These are phyloP conservation scores for Pochonia chlamydosporia DNA, from an alignment of 2,329 filamentous ascomycete genomes.

Conservation along the genomic window DNA sequence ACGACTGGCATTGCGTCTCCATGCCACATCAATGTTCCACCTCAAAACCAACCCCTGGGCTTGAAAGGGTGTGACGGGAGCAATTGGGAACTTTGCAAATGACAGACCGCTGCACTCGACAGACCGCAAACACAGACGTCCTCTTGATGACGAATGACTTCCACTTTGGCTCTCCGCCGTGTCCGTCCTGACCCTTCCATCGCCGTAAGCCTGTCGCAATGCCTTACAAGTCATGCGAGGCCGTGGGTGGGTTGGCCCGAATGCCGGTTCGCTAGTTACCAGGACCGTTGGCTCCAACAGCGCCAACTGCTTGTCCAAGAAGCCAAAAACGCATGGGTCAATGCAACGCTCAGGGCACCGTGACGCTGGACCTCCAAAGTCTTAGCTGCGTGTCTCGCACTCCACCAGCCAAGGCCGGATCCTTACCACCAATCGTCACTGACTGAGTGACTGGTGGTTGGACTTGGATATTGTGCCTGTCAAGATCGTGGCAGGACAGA, in stretches of 20 bases:
- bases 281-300: background rate
- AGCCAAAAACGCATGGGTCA: background rate
- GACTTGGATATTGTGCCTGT: background rate
- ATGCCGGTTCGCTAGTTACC: slow-evolving; percentile 3
- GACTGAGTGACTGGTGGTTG: too few relatives aligned
- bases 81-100: background rate
- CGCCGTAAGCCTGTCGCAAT: slow-evolving; percentile 4
- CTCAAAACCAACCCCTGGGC: background rate
- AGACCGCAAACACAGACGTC: too few relatives aligned
- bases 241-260: slow-evolving; percentile 6
- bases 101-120: background rate
- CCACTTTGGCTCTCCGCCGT: background rate
- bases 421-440: too few relatives aligned
- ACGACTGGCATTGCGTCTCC: slow-evolving; percentile 4
- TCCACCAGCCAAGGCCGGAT: too few relatives aligned
- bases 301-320: background rate
- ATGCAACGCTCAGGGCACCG: too few relatives aligned
- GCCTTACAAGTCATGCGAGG: slow-evolving; percentile 1
- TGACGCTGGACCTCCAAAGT: too few relatives aligned
- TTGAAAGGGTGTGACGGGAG: background rate
- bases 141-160: background rate
- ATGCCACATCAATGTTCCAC: background rate
- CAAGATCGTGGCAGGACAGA: background rate
- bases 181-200: background rate
- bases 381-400: too few relatives aligned